These are phyloP conservation scores for Mucor saturninus DNA, from an alignment of 371 early-diverging fungal species.

Conservation along the genomic window DNA sequence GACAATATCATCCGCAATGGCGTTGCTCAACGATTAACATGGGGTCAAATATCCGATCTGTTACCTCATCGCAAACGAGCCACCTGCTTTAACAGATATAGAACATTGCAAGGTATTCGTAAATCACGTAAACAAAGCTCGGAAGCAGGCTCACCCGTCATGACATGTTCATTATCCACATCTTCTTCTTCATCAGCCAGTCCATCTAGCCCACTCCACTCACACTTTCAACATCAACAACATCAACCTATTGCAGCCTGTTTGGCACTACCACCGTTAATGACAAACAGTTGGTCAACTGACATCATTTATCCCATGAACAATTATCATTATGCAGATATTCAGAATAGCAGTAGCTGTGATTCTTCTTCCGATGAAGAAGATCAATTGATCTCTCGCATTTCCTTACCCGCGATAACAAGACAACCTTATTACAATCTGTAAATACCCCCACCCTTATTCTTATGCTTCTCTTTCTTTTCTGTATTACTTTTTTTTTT, in stretches of 20 bases:
- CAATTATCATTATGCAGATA: background rate
- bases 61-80: constrained; percentile 54
- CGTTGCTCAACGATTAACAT: constrained; percentile 49
- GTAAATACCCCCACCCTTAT: background rate
- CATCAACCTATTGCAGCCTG: background rate
- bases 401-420: background rate
- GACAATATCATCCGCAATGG: constrained; percentile 53
- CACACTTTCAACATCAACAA: no score
- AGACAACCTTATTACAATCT: background rate
- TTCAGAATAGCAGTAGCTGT: constrained; percentile 5
- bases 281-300: background rate
- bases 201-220: constrained; percentile 1
- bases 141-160: constrained; percentile 7
- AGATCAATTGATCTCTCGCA: background rate
- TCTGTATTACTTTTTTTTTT: background rate
- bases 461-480: background rate
- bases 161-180: constrained; percentile 9
- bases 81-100: constrained; percentile 54
- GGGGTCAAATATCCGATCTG: constrained; percentile 51
- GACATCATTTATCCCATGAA: constrained; percentile 12
- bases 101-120: constrained; percentile 51
- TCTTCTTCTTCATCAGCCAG: constrained; percentile 5
- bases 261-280: background rate
- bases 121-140: constrained; percentile 44
- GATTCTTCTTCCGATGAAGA: constrained; percentile 7